Evolutionary conservation across 495 filamentous ascomycete species (phyloP).

Genomic region (Pyrenula massariospora): DNA sequence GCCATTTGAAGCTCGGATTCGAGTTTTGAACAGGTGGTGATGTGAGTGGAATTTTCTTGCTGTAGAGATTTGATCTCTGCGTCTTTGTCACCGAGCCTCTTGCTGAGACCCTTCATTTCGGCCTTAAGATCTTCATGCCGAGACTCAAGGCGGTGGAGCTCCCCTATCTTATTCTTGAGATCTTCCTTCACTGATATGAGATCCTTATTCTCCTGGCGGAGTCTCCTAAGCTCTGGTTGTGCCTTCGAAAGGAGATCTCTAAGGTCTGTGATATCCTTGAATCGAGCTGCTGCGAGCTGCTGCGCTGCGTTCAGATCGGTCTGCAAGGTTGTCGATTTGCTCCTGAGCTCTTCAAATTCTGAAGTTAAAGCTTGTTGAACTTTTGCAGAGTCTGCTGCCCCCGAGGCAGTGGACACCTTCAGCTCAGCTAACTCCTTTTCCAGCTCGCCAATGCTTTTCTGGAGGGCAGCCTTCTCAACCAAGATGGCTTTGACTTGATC

Average conservation of each 20-base stretch:
- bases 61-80: conserved; percentile 63
- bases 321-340: conserved; percentile 55
- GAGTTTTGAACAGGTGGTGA: conserved; percentile 52
- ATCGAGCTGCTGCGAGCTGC: conserved; percentile 72
- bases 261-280: conserved; percentile 76
- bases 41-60: conserved; percentile 65
- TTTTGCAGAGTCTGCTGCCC: conserved; percentile 38
- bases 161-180: conserved; percentile 50
- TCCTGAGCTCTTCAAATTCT: conserved; percentile 66
- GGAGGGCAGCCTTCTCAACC: conserved; percentile 46
- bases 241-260: conserved; percentile 67
- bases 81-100: conserved; percentile 58
- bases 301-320: conserved; percentile 79
- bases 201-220: conserved; percentile 63
- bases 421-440: conserved; percentile 52
- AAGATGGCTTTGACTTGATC: conserved; percentile 59
- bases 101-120: conserved; percentile 59
- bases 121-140: conserved; percentile 68
- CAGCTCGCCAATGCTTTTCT: conserved; percentile 51
- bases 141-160: conserved; percentile 63
- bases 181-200: conserved; percentile 63
- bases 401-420: conserved; percentile 37
- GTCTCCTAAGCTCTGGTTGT: conserved; percentile 68
- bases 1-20: conserved; percentile 64
- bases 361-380: conserved; percentile 45